A percentile compares a stretch with the other conserved stretches of the same genome.
phyloP scores from a whole-genome alignment of 2,329 filamentous ascomycete genomes.

The Pyrenochaeta sp. region DNA sequence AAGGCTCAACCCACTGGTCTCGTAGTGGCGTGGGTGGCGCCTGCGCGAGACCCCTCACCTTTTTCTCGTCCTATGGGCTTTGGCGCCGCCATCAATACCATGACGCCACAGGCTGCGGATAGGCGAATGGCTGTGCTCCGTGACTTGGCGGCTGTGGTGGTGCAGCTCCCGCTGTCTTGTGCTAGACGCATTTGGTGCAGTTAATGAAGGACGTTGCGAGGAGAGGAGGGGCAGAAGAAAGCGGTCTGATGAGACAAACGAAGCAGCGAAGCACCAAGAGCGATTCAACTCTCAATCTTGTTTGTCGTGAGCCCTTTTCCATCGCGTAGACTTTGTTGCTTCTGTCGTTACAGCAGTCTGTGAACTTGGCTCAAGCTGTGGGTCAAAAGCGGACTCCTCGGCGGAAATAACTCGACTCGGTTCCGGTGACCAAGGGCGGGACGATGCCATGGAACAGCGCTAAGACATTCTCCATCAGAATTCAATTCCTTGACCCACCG shows the following conservation, averaged over 20 bases:
- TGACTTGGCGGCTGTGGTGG: constrained; percentile 39
- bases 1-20: constrained; percentile 26
- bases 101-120: constrained; percentile 45
- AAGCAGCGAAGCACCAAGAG: neutral
- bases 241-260: neutral
- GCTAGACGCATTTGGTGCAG: constrained; percentile 16
- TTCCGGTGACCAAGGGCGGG: constrained; percentile 40
- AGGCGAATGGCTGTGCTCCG: constrained; percentile 39
- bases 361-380: constrained; percentile 14
- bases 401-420: constrained; percentile 36
- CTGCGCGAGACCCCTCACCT: constrained; percentile 28
- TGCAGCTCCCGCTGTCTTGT: constrained; percentile 32
- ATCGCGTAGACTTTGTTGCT: constrained; percentile 4
- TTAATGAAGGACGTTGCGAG: constrained; percentile 25
- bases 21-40: constrained; percentile 46
- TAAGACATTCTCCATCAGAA: constrained; percentile 39
- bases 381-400: constrained; percentile 37
- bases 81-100: constrained; percentile 27
- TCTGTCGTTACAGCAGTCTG: constrained; percentile 8
- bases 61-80: constrained; percentile 25
- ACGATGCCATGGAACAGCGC: constrained; percentile 37
- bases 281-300: neutral
- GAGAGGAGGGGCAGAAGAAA: constrained; percentile 9
- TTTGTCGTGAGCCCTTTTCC: neutral
- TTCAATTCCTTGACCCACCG: constrained; percentile 41